A percentile compares a stretch with the other conserved stretches of the same genome.
phyloP scores from a whole-genome alignment of 345 rosid species.

The Eucalyptus sp. region DNA sequence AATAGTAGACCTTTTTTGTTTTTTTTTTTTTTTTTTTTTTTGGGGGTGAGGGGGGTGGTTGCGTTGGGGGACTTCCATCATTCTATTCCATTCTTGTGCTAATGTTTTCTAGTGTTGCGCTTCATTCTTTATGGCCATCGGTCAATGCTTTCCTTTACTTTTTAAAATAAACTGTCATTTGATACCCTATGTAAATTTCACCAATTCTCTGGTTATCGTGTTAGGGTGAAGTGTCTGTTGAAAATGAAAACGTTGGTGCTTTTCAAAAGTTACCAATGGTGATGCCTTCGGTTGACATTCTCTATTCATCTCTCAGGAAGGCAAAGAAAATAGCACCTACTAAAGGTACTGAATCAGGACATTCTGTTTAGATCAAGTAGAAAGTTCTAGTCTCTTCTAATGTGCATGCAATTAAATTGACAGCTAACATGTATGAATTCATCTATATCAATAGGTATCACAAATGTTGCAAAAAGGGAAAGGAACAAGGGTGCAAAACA shows the following conservation, averaged over 20 bases:
- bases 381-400: not conserved
- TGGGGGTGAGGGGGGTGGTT: accelerated
- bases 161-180: not conserved
- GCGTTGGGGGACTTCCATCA: not conserved
- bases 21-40: not conserved
- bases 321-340: conserved; percentile 67
- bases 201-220: not conserved
- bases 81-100: not conserved
- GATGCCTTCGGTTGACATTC: conserved; percentile 82
- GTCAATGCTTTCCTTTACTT: not conserved
- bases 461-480: conserved; percentile 85
- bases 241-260: conserved; percentile 55
- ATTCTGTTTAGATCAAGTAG: not conserved
- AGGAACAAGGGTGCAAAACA: conserved; percentile 93
- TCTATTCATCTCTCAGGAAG: conserved; percentile 62
- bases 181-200: not conserved
- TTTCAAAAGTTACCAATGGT: conserved; percentile 96
- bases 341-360: conserved; percentile 36
- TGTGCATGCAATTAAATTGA: not conserved
- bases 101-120: not conserved
- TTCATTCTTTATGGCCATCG: not conserved
- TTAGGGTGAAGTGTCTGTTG: conserved; percentile 26
- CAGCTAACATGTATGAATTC: not conserved
- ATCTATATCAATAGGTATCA: conserved; percentile 45
- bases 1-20: not conserved